phyloP scores from a whole-genome alignment of 2,329 filamentous ascomycete genomes.

The Herpomyces periplanetae region DNA sequence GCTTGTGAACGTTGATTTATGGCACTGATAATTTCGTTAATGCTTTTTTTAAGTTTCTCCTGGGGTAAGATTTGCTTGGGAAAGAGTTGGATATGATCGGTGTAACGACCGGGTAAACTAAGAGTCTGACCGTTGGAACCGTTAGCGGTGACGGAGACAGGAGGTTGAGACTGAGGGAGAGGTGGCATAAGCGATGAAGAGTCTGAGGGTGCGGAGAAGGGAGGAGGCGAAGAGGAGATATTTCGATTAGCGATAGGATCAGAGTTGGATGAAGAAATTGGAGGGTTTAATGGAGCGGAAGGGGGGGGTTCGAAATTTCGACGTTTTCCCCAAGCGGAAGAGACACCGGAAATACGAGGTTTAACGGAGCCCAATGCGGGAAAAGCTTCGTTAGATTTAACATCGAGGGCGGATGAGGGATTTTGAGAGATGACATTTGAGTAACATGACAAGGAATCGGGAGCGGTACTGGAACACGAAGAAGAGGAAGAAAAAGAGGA shows the following conservation, averaged over 20 bases:
- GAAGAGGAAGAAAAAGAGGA: no score
- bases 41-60: constrained; percentile 38
- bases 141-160: constrained; percentile 6
- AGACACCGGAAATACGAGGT: constrained; percentile 15
- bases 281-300: background rate
- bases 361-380: constrained; percentile 50
- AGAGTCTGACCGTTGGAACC: constrained; percentile 14
- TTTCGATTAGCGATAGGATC: no score
- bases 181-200: constrained; percentile 14
- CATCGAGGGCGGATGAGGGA: constrained; percentile 19
- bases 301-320: constrained; percentile 20
- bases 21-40: constrained; percentile 50
- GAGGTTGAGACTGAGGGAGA: constrained; percentile 13
- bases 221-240: no score
- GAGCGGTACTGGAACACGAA: no score
- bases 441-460: no score
- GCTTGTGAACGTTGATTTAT: constrained; percentile 75
- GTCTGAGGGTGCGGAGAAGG: no score
- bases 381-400: constrained; percentile 60
- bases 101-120: constrained; percentile 41
- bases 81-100: constrained; percentile 31
- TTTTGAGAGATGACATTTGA: constrained; percentile 4
- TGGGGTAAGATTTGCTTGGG: constrained; percentile 36
- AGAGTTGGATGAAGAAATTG: background rate
- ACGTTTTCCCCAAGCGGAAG: constrained; percentile 42